Conservation (phyloP, 1,284 basidiomycete genomes). For the Mycosarcoma mackinlayi region DNA sequence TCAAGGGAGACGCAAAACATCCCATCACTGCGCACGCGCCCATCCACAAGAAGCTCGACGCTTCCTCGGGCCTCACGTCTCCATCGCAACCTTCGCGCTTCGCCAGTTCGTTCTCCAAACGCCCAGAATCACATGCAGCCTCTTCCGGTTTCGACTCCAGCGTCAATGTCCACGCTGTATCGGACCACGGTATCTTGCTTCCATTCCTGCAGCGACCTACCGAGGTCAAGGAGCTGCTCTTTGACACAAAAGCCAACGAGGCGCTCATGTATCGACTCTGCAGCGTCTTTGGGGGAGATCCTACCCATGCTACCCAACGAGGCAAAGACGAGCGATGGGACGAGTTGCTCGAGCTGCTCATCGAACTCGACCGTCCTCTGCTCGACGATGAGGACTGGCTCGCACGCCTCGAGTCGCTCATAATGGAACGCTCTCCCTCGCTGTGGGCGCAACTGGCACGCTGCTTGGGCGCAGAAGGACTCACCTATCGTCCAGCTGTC, state of each 20-base stretch:
- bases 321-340: conserved; percentile 47
- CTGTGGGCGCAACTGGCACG: conserved; percentile 44
- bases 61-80: not conserved
- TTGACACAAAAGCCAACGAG: conserved; percentile 40
- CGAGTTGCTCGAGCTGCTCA: conserved; percentile 47
- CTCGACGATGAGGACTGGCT: conserved; percentile 52
- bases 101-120: conserved; percentile 33
- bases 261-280: conserved; percentile 35
- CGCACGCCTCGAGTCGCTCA: conserved; percentile 29
- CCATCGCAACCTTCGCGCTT: conserved; percentile 26
- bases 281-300: conserved; percentile 40
- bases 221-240: conserved; percentile 47
- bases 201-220: conserved; percentile 49
- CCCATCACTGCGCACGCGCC: conserved; percentile 35
- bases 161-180: conserved; percentile 42
- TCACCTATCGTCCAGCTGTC: conserved; percentile 13
- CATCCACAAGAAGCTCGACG: conserved; percentile 23
- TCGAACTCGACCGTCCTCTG: conserved; percentile 38
- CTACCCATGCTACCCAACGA: conserved; percentile 5
- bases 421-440: conserved; percentile 40
- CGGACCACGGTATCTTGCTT: conserved; percentile 42
- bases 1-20: conserved; percentile 35
- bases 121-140: conserved; percentile 11
- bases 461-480: conserved; percentile 44
- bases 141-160: conserved; percentile 28